Evolutionary conservation across 23 red algal species (phyloP).

Genomic region (Gracilaria caudata): DNA sequence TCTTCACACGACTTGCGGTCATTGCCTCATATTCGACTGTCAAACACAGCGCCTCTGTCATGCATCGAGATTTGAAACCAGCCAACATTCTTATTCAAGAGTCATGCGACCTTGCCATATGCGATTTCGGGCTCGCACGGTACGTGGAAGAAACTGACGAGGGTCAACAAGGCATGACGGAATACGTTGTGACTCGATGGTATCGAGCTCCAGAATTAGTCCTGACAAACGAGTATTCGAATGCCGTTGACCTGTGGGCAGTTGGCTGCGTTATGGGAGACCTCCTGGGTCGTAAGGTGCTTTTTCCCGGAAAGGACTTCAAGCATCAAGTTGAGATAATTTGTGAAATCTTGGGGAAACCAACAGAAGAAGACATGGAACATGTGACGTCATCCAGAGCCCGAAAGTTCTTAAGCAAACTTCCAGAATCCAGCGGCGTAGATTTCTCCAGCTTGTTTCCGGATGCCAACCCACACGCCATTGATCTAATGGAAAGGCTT

Average conservation of each 20-base stretch:
- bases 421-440: slow-evolving; percentile 51
- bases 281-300: slow-evolving; percentile 78
- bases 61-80: slow-evolving; percentile 95
- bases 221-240: slow-evolving; percentile 78
- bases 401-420: slow-evolving; percentile 72
- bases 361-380: slow-evolving; percentile 64
- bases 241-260: slow-evolving; percentile 92
- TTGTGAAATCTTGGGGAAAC: slow-evolving; percentile 79
- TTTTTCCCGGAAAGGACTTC: slow-evolving; percentile 83
- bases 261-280: slow-evolving; percentile 92
- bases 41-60: slow-evolving; percentile 66
- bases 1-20: not conserved
- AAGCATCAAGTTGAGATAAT: slow-evolving; percentile 87
- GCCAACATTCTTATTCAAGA: slow-evolving; percentile 88
- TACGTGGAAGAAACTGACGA: slow-evolving; percentile 69
- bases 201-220: slow-evolving; percentile 93
- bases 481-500: slow-evolving; percentile 80
- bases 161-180: slow-evolving; percentile 67
- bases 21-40: not conserved
- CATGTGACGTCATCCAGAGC: slow-evolving; percentile 71
- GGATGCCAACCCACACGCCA: slow-evolving; percentile 62
- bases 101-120: slow-evolving; percentile 73
- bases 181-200: slow-evolving; percentile 91
- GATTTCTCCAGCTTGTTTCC: slow-evolving; percentile 56
- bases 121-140: slow-evolving; percentile 92